Conservation (phyloP, 441 rosid species). For the Euphorbia celastroides region DNA sequence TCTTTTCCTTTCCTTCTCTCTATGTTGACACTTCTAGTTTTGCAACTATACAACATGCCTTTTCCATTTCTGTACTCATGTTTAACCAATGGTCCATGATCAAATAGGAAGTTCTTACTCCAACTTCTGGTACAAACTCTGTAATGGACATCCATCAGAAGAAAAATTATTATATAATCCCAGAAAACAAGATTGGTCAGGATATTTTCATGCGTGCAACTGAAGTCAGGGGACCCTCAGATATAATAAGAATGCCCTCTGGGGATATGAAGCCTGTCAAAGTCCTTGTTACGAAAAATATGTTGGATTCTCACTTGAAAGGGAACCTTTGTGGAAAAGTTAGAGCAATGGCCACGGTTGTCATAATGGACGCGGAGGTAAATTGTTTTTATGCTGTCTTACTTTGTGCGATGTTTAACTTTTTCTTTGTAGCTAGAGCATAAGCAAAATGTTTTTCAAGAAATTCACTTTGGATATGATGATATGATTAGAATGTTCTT, state of each 20-base stretch:
- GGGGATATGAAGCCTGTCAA: slow-evolving; percentile 79
- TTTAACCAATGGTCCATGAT: slow-evolving; percentile 25
- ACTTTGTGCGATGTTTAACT: not conserved
- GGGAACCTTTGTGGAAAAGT: slow-evolving; percentile 45
- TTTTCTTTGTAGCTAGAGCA: not conserved
- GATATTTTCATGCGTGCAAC: slow-evolving; percentile 81
- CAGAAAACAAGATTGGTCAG: slow-evolving; percentile 92
- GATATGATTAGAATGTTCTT: not conserved
- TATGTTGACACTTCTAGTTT: slow-evolving; percentile 3
- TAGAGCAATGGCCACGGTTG: slow-evolving; percentile 71
- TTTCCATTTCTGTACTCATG: slow-evolving; percentile 6
- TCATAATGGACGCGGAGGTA: slow-evolving; percentile 79
- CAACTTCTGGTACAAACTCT: slow-evolving; percentile 49
- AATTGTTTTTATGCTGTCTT: not conserved
- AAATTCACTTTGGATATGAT: not conserved
- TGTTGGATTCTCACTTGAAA: slow-evolving; percentile 80
- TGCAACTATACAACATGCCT: not conserved
- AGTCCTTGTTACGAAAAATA: slow-evolving; percentile 85
- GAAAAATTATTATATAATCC: slow-evolving; percentile 74
- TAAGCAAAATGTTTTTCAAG: not conserved
- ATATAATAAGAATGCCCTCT: slow-evolving; percentile 79
- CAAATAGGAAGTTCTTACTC: slow-evolving; percentile 51
- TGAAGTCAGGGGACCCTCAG: slow-evolving; percentile 53
- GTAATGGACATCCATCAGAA: slow-evolving; percentile 65
- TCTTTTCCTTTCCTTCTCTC: not conserved